A percentile compares a stretch with the other conserved stretches of the same genome.
These are phyloP conservation scores for Boletellus ananiceps DNA, from an alignment of 768 basidiomycete species.

Conservation along the genomic window DNA sequence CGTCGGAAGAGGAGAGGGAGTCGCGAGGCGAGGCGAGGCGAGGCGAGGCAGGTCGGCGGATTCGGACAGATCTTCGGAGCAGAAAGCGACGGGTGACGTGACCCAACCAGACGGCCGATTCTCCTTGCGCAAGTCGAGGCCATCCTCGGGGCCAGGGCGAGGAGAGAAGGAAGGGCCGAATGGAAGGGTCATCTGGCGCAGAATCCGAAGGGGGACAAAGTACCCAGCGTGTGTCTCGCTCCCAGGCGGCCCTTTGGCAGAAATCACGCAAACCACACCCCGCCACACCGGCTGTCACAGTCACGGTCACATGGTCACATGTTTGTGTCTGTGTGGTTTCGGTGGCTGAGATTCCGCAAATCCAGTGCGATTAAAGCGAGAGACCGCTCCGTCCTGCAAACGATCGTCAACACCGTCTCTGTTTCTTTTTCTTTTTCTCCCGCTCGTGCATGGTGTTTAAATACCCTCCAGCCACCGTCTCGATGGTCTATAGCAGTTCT, in stretches of 20 bases:
- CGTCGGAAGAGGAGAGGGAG: not conserved
- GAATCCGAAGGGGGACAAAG: no score
- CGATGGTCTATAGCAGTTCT: slow-evolving; percentile 25
- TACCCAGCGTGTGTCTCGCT: not conserved
- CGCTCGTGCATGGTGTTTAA: slow-evolving; percentile 43
- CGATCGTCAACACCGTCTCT: slow-evolving; percentile 45
- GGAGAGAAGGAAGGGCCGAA: no score
- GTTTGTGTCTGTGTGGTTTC: slow-evolving; percentile 20
- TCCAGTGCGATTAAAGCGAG: slow-evolving; percentile 26
- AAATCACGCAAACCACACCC: slow-evolving; percentile 23
- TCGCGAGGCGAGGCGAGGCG: slow-evolving; percentile 2
- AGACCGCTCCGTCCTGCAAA: slow-evolving; percentile 38
- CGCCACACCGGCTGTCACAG: slow-evolving; percentile 3
- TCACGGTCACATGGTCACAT: not conserved
- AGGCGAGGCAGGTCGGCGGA: not conserved
- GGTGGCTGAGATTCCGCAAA: slow-evolving; percentile 23
- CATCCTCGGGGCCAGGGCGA: not conserved
- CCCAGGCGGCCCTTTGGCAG: slow-evolving; percentile 25
- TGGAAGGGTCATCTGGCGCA: no score
- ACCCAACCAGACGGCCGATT: no score
- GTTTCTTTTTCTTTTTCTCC: slow-evolving; percentile 22
- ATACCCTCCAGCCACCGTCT: slow-evolving; percentile 30
- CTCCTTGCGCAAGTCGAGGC: no score
- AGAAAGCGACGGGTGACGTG: no score
- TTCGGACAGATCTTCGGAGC: not conserved